Conservation (phyloP, 140 eudicot genomes). For the Stevia rebaudiana region DNA sequence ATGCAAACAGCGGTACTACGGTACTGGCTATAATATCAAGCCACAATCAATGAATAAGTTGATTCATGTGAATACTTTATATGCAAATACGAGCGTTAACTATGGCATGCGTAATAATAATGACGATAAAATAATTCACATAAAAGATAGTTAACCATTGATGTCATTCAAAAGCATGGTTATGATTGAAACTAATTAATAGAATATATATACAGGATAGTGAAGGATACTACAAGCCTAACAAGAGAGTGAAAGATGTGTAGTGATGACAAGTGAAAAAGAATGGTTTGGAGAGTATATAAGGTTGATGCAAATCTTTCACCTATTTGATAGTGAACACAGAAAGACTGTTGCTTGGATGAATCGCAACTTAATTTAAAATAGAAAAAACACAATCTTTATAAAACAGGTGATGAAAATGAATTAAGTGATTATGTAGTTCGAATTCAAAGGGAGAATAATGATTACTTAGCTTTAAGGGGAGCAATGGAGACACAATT, state of each 20-base stretch:
- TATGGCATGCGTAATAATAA: background rate
- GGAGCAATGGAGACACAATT: constrained; percentile 51
- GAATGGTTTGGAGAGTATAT: background rate
- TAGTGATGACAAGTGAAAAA: constrained; percentile 29
- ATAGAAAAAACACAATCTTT: background rate
- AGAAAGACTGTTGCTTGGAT: constrained; percentile 55
- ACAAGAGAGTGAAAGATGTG: constrained; percentile 20
- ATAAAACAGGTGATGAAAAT: constrained; percentile 17
- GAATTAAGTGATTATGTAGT: constrained; percentile 29
- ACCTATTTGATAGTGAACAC: constrained; percentile 65
- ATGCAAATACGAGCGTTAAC: background rate
- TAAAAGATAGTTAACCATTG: background rate
- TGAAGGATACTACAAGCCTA: constrained; percentile 11
- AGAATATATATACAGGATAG: background rate
- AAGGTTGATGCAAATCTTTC: constrained; percentile 57
- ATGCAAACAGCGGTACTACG: background rate
- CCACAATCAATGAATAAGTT: background rate
- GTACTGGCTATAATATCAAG: background rate
- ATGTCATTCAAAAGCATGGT: background rate
- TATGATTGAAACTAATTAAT: background rate
- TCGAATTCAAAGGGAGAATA: constrained; percentile 27
- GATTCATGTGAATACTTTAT: background rate
- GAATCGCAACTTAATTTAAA: constrained; percentile 45
- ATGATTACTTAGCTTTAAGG: constrained; percentile 78
- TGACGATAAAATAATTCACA: no score